Evolutionary conservation across 129 eudicot genomes (phyloP), one percentile per base, ranked within the genome.

Genomic region (Escallonia rubra): DNA sequence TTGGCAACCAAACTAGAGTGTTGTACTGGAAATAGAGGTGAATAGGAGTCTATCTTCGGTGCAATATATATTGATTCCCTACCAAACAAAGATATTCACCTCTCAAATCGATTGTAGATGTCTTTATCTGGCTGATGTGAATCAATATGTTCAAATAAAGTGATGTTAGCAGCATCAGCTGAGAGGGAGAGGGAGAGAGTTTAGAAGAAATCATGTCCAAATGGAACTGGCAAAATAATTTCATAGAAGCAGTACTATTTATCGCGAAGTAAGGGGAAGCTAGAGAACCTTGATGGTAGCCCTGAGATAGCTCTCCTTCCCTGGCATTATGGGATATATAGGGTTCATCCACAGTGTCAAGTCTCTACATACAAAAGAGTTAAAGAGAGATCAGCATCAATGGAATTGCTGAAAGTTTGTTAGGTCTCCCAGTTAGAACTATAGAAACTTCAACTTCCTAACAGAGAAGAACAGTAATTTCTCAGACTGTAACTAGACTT

Each of bases 151-250:
- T 93, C 99, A 55, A 40, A 9, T n/a, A 94, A 58, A 43, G 99
- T 94, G 80, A 94, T 94, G 70, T 85, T 72, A 8, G 82, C 99
- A 16, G 85, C 55, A 71, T 87, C 85, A 78, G 84, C 99, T 94
- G 85, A 65, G 73, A 66, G 15, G 64, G 63, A 50, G 70, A 43
- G 68, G 41, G n/a, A 45, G 12, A 41, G 60, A 13, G 74, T n/a
- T 69, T 46, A 61, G 63, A 14, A 10, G 66, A 59, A 60, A 16
- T 51, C 38, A 46, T 9, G 60, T 3, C 34, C 10, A 10, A 41
- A 4, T 5, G 2, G 45, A 6, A 6, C 10, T 9, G 3, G 42
- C 43, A 23, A 43, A 50, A 41, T 57, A 64, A n/a, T 46, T 7
- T 10, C 16, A 38, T 34, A 41, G 57, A 52, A 11, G n/a, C 12